Evolutionary conservation across 805 yeast species (phyloP).

Genomic region (Starmerella floricola): DNA sequence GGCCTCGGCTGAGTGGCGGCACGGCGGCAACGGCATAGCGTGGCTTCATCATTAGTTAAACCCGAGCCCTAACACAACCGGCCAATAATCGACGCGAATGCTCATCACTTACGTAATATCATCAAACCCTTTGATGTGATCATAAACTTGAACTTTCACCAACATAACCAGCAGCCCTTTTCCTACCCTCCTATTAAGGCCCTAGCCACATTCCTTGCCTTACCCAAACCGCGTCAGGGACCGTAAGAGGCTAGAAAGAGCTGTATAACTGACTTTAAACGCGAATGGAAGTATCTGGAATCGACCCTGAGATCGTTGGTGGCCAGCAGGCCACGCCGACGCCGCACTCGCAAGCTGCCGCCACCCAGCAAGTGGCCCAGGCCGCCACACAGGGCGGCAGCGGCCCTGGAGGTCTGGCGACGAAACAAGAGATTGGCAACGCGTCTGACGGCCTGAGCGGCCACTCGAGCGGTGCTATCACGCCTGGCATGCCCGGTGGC

Average conservation of each 20-base stretch:
- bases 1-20: too few relatives aligned
- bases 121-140: conserved; percentile 2
- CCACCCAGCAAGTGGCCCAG: conserved; percentile 18
- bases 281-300: conserved; percentile 24
- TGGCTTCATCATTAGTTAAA: not conserved
- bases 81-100: not conserved
- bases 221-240: conserved; percentile 21
- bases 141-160: not conserved
- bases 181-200: conserved; percentile 18
- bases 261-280: not conserved
- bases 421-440: conserved; percentile 6
- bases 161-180: conserved; percentile 15
- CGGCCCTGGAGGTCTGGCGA: conserved; percentile 2
- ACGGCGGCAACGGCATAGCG: not conserved
- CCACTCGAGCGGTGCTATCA: conserved; percentile 10
- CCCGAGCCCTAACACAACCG: not conserved
- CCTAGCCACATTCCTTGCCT: conserved; percentile 23
- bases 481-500: conserved; percentile 8
- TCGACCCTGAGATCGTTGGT: conserved; percentile 28
- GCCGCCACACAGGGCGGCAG: conserved; percentile 11
- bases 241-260: conserved; percentile 1
- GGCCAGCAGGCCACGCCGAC: conserved; percentile 22
- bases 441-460: conserved; percentile 5
- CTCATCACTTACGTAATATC: conserved; percentile 9
- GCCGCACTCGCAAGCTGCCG: conserved; percentile 12